Conservation (phyloP, 129 eudicot species). For the Ambrosia artemisiifolia region DNA sequence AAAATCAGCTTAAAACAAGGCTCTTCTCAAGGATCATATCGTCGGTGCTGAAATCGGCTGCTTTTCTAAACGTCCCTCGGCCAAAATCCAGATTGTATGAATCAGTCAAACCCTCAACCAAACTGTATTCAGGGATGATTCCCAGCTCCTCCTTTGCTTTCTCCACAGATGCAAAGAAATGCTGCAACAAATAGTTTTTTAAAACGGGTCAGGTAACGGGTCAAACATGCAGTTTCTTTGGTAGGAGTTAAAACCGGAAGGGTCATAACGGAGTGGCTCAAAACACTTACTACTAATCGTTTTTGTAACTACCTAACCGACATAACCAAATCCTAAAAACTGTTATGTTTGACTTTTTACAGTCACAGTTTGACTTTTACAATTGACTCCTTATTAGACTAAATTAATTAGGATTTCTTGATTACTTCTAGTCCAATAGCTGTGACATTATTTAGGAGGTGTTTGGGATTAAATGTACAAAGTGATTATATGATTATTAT, state of each 20-base stretch:
- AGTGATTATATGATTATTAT: too few species aligned
- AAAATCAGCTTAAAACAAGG: slow-evolving; percentile 15
- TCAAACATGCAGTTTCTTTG: background rate
- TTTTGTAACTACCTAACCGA: too few species aligned
- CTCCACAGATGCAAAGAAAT: slow-evolving; percentile 91
- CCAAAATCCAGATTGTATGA: slow-evolving; percentile 86
- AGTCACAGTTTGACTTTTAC: too few species aligned
- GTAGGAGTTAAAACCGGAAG: background rate
- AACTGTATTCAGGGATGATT: slow-evolving; percentile 61
- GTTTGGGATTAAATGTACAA: too few species aligned
- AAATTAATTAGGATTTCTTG: too few species aligned
- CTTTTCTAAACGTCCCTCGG: slow-evolving; percentile 83
- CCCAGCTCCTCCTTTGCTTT: slow-evolving; percentile 90
- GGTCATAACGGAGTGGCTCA: too few species aligned
- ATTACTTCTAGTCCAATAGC: too few species aligned
- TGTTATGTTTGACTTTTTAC: too few species aligned
- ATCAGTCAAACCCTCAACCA: slow-evolving; percentile 79
- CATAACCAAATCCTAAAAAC: too few species aligned
- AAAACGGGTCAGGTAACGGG: background rate
- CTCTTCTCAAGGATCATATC: slow-evolving; percentile 66
- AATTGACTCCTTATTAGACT: too few species aligned
- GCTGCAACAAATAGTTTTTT: slow-evolving; percentile 47
- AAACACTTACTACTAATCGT: too few species aligned
- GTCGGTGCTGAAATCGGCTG: slow-evolving; percentile 81
- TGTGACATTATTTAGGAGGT: background rate